Base-by-base conservation (phyloP, 108 stramenopile genomes). In the Nitzschia sp. region DNA sequence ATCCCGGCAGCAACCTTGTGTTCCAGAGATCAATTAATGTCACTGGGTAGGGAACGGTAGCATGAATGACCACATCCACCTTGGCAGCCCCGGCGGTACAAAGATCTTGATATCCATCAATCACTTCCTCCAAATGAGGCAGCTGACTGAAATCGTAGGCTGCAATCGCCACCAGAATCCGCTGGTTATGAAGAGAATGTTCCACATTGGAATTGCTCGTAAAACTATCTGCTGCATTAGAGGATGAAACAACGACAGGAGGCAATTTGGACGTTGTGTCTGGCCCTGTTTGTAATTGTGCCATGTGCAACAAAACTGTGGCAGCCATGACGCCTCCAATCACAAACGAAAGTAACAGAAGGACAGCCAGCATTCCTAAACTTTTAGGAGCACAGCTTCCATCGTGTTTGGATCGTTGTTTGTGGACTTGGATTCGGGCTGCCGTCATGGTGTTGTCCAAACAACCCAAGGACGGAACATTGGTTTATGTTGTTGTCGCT, bases 121-220 rank as follows among this genome's bases (percentile, higher is more conserved):
- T 38, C 10, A 93, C 87, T 77, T 90, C 89, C 71, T 88, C 92
- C 46, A 93, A 65, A 73, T 90, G 88, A 7, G 92, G 83, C 40
- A 90, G 42, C 55, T 93, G 92, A 41, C 72, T 67, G 67, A 93
- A 93, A 64, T 93, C 92, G 65, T 69, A 93, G n/a, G 92, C 84
- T 6, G 83, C 86, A 39, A 90, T 85, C 12, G 86, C 86, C 0
- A 90, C 75, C 53, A 90, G 63, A n/a, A 90, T 80, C 34, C 75
- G n/a, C n/a, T n/a, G 38, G 10, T n/a, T 10, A 2, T 15, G 34
- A 37, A 58, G n/a, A 58, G 57, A 24, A 24, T 15, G 12, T 54
- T 20, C 22, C 24, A 21, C 48, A 5, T 54, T 21, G 8, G 52
- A 19, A 21, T 54, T 15, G 8, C 20, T 21, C 53, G 22, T 7